Evolutionary conservation across 176 grass and related monocot species (phyloP).

Genomic region (Olyra latifolia): DNA sequence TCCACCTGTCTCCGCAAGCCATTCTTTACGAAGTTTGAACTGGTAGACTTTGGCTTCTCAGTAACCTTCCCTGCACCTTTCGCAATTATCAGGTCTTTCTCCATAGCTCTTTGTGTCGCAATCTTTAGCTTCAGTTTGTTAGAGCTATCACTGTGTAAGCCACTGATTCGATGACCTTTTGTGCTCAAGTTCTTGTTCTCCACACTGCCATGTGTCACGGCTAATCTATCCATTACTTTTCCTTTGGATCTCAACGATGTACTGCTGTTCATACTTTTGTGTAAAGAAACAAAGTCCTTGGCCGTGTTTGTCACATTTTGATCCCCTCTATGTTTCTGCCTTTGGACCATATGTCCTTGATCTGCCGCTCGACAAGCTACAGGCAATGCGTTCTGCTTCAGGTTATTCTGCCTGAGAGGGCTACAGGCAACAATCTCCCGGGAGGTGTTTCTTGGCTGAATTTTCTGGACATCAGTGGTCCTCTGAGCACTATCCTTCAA

Average conservation of each 20-base stretch:
- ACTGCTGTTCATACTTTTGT: conserved; percentile 43
- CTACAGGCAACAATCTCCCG: conserved; percentile 23
- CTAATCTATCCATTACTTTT: conserved; percentile 42
- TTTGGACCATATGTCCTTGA: conserved; percentile 10
- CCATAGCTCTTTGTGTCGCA: conserved; percentile 23
- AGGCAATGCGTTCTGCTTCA: conserved; percentile 61
- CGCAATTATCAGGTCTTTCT: conserved; percentile 52
- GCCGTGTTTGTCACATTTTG: conserved; percentile 3
- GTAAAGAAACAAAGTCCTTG: conserved; percentile 46
- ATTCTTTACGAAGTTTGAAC: conserved; percentile 11
- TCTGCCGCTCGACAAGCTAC: conserved; percentile 13
- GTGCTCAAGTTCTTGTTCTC: conserved; percentile 33
- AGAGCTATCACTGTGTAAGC: background rate
- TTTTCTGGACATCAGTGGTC: background rate
- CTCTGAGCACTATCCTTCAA: conserved; percentile 8
- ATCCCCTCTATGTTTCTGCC: conserved; percentile 35
- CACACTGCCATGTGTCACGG: background rate
- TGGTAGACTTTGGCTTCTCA: conserved; percentile 40
- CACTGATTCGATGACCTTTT: conserved; percentile 24
- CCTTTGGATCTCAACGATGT: conserved; percentile 45
- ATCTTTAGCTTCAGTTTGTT: conserved; percentile 30
- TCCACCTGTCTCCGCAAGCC: conserved; percentile 23
- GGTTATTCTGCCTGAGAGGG: conserved; percentile 61
- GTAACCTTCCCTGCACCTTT: conserved; percentile 47
- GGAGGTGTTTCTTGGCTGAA: background rate